A percentile compares a stretch with the other conserved stretches of the same genome.
Conservation (phyloP, 2,329 filamentous ascomycete species). For the Diaporthe sp. region DNA sequence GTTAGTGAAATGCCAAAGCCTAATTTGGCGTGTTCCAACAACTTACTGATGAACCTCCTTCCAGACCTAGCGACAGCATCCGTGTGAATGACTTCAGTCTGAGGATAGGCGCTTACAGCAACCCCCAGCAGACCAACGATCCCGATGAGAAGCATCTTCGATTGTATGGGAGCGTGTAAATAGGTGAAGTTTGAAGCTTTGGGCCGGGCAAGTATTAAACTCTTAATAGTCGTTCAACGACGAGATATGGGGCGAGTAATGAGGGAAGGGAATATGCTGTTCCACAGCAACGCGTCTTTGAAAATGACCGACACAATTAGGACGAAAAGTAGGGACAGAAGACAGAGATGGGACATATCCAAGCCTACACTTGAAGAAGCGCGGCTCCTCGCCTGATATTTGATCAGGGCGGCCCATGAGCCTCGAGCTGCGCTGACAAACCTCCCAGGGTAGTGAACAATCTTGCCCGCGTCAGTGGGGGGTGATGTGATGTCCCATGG, state of each 20-base stretch:
- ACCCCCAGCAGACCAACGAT: slow-evolving; percentile 11
- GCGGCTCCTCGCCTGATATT: slow-evolving; percentile 7
- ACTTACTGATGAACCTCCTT: slow-evolving; percentile 27
- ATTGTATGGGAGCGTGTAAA: not conserved
- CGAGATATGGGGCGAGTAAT: not conserved
- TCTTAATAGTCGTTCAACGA: slow-evolving; percentile 30
- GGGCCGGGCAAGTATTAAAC: slow-evolving; percentile 9
- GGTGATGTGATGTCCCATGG: slow-evolving; percentile 25
- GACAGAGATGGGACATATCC: not conserved
- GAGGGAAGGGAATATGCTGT: slow-evolving; percentile 18
- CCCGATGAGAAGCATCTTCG: slow-evolving; percentile 8
- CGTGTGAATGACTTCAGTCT: slow-evolving; percentile 18
- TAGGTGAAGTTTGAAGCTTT: not conserved
- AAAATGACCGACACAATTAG: slow-evolving; percentile 13
- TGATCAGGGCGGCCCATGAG: slow-evolving; percentile 5
- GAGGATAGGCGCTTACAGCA: slow-evolving; percentile 14
- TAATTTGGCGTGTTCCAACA: not conserved
- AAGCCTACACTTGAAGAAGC: not conserved
- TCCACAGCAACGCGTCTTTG: slow-evolving; percentile 16
- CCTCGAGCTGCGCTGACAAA: slow-evolving; percentile 19
- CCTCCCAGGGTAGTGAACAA: not conserved
- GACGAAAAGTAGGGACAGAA: not conserved
- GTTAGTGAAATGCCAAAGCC: not conserved
- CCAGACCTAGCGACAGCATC: slow-evolving; percentile 25
- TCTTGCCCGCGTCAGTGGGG: slow-evolving; percentile 12